Percentiles rank a stretch among this genome's conserved stretches.
Conservation (phyloP, 1,284 basidiomycete species). For the Trichosporon inkin region DNA sequence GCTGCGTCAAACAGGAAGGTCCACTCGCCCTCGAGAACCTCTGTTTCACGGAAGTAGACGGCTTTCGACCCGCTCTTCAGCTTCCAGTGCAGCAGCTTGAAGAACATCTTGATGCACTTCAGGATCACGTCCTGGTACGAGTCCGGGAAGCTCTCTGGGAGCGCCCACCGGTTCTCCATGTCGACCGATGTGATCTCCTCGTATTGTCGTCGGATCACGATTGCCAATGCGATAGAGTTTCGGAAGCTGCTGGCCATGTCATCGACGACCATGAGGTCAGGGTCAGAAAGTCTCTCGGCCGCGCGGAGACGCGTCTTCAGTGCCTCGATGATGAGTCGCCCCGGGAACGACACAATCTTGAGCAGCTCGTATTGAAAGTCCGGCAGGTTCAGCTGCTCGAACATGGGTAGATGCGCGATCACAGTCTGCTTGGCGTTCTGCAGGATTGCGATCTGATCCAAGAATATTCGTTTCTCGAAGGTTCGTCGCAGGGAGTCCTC, state of each 20-base stretch:
- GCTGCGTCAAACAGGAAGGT: conserved; percentile 91
- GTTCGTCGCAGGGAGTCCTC: conserved; percentile 91
- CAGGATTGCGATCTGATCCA: conserved; percentile 79
- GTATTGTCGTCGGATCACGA: conserved; percentile 91
- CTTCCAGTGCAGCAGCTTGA: conserved; percentile 91
- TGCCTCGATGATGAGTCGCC: conserved; percentile 85
- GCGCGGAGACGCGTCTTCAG: conserved; percentile 86
- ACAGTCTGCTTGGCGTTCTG: conserved; percentile 83
- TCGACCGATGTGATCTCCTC: conserved; percentile 82
- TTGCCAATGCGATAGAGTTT: conserved; percentile 85
- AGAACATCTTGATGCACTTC: conserved; percentile 84
- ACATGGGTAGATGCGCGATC: conserved; percentile 59
- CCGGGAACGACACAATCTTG: conserved; percentile 90
- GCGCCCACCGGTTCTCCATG: conserved; percentile 77
- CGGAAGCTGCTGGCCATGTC: conserved; percentile 94
- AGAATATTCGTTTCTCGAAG: conserved; percentile 89
- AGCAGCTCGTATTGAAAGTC: conserved; percentile 90
- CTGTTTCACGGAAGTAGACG: conserved; percentile 96
- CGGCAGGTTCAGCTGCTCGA: conserved; percentile 71
- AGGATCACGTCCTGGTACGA: conserved; percentile 88
- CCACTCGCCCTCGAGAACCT: conserved; percentile 95
- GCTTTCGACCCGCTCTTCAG: conserved; percentile 87
- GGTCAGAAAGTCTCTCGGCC: conserved; percentile 82
- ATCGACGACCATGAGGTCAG: conserved; percentile 81
- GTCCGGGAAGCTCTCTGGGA: conserved; percentile 79